Conservation (phyloP, 2,329 filamentous ascomycete genomes). For the Ascochyta rabiei region DNA sequence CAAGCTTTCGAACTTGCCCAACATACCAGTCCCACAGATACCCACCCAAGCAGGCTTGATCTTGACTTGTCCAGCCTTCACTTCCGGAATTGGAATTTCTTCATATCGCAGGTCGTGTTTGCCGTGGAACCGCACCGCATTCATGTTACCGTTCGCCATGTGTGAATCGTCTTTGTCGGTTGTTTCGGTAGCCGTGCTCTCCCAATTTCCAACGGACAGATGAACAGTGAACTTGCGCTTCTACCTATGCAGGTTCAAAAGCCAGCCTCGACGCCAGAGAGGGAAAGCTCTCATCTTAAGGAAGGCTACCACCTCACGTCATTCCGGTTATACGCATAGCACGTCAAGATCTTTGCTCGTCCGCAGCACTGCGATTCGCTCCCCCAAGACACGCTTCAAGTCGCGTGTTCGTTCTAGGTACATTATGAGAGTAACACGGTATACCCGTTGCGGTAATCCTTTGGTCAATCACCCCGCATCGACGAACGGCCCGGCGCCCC, state of each 20-base stretch:
- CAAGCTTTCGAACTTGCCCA: background rate
- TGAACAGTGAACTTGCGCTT: background rate
- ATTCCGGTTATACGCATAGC: conserved; percentile 4
- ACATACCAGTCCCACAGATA: conserved; percentile 45
- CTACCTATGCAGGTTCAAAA: background rate
- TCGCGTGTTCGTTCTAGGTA: conserved; percentile 17
- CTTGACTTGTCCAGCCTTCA: conserved; percentile 52
- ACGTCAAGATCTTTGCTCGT: background rate
- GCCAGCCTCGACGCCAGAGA: background rate
- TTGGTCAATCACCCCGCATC: conserved; percentile 30
- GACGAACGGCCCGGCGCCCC: background rate
- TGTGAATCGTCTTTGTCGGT: conserved; percentile 15
- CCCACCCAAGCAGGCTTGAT: conserved; percentile 51
- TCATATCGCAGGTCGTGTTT: conserved; percentile 53
- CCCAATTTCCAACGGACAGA: too few species aligned
- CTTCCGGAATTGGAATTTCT: conserved; percentile 49
- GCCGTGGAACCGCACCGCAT: conserved; percentile 55
- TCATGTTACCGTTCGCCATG: conserved; percentile 47
- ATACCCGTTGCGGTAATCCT: conserved; percentile 30
- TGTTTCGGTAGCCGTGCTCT: background rate
- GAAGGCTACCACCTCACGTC: background rate
- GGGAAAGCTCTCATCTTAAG: background rate
- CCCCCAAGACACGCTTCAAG: conserved; percentile 1
- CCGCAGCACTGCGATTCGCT: conserved; percentile 6
- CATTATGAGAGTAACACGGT: conserved; percentile 13